Percentiles rank a stretch among this genome's conserved stretches.
Evolutionary conservation across 495 filamentous ascomycete genomes (phyloP).

Genomic region (Aeminium ludgeri): DNA sequence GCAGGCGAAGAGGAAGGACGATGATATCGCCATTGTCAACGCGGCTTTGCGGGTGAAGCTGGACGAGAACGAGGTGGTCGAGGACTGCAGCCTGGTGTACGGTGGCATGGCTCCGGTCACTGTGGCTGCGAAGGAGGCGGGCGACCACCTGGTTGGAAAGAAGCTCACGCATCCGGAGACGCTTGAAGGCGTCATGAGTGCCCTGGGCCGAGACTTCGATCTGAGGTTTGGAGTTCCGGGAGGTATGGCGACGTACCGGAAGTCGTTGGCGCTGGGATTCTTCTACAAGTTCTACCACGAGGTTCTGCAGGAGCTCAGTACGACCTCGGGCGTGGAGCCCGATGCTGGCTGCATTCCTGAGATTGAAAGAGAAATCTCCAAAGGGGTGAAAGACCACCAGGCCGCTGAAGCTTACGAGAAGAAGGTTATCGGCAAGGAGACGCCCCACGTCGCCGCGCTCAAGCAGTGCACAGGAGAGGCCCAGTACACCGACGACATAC

Average conservation of each 20-base stretch:
- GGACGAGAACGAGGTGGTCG: conserved; percentile 45
- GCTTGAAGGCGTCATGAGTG: conserved; percentile 73
- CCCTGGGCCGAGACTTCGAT: conserved; percentile 73
- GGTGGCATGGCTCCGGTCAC: conserved; percentile 86
- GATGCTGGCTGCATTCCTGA: conserved; percentile 47
- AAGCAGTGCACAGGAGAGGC: conserved; percentile 91
- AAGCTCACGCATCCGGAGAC: conserved; percentile 63
- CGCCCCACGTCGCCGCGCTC: conserved; percentile 74
- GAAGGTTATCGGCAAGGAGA: conserved; percentile 62
- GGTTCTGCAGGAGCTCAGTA: conserved; percentile 33
- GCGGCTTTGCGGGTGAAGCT: conserved; percentile 58
- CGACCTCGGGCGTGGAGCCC: conserved; percentile 22
- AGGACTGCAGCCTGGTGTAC: conserved; percentile 61
- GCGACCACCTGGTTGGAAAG: conserved; percentile 54
- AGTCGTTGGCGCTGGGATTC: conserved; percentile 73
- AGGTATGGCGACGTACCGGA: conserved; percentile 91
- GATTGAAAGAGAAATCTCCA: conserved; percentile 49
- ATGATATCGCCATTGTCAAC: conserved; percentile 94
- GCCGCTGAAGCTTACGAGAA: conserved; percentile 49
- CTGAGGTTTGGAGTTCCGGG: conserved; percentile 75
- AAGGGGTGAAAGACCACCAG: conserved; percentile 45
- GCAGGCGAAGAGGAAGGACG: conserved; percentile 88
- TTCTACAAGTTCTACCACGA: conserved; percentile 84
- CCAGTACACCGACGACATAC: conserved; percentile 93
- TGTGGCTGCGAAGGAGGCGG: conserved; percentile 60